Base-by-base conservation (phyloP, 108 stramenopile genomes). In the Stephanodiscus minutulus region DNA sequence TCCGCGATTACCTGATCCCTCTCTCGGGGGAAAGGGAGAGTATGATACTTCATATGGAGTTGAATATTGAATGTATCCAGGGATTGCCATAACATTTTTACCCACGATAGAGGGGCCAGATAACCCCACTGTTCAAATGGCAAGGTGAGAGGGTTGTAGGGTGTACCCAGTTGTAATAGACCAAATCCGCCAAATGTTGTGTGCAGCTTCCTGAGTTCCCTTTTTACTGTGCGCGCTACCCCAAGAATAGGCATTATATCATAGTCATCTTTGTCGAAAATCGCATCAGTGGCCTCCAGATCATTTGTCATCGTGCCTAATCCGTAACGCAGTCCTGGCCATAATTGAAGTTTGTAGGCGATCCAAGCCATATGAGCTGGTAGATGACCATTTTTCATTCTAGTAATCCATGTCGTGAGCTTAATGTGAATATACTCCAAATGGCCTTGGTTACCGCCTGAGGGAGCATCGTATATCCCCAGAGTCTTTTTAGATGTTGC, bases 321-420 rank as follows among this genome's bases (percentile, higher is more conserved):
- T 5, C 74, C 74, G 24, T 67, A 75, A 35, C 61, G 49, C 0
- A 75, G 1, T 0, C 59, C 66, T 5, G 64, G n/a, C 74, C 66
- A 75, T 0, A 75, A 66, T 43, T 75, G 74, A 20, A 28, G 5
- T 18, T n/a, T 66, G 64, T 67, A 67, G 48, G 65, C 58, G 5
- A 50, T 24, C 74, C 74, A 75, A 2, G 22, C 55, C 7, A 55
- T 59, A 15, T 33, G 33, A 0, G 66, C 27, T 0, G 74, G 74
- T 13, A 75, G 47, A 0, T 44, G 9, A 0, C 74, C 74, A 20
- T 41, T 58, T 43, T 39, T 41, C 25, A 68, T 58, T 9, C 56
- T 31, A 20, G 15, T 22, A 4, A 33, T 31, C 67, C 67, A 68
- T 0, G 1, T 12, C 22, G 15, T n/a, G 18, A 39, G 21, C 7